Base-by-base conservation (phyloP, 108 stramenopile species). In the Nitzschia sp. region DNA sequence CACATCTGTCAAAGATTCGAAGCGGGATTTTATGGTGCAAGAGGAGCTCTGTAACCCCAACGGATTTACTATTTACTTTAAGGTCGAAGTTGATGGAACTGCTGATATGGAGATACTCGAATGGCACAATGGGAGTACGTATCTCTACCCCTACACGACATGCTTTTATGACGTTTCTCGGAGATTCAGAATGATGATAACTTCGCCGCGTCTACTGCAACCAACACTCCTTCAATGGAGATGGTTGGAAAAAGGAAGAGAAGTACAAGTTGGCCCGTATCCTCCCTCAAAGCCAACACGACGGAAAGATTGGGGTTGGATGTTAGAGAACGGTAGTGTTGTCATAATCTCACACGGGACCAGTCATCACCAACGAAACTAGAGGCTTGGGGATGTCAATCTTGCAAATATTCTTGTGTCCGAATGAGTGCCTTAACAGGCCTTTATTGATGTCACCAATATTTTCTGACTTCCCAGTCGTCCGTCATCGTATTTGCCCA, bases 31-130 rank as follows among this genome's bases (percentile, higher is more conserved):
- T 39, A 77, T 77, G n/a, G 34, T 58, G 17, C 51, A 51, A 20
- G 12, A 17, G 20, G 76, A 77, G 21, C 41, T 77, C n/a, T 65
- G 63, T 29, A 64, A 57, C 7, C 65, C 41, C 24, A 14, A 41
- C 12, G 76, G 76, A 26, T 77, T 70, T 53, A 63, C 52, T 17
- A 69, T 69, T 55, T 64, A 76, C 41, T 76, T 76, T 46, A 76
- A 76, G 40, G 55, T 76, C 42, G 42, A 17, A 7, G 50, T 43
- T 5, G 69, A 70, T 20, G 68, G 69, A 57, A 55, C 57, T 5
- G 68, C 57, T 22, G 20, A 50, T 10, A 44, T n/a, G 17, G 75
- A 68, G 51, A 54, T 22, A 24, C 21, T 21, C 14, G 59, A 73
- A 24, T 55, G 57, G 6, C 65, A 69, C n/a, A 21, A 8, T 8